These are phyloP conservation scores for Globisporangium camurandrum DNA, from an alignment of 352 stramenopile genomes.

Conservation along the genomic window DNA sequence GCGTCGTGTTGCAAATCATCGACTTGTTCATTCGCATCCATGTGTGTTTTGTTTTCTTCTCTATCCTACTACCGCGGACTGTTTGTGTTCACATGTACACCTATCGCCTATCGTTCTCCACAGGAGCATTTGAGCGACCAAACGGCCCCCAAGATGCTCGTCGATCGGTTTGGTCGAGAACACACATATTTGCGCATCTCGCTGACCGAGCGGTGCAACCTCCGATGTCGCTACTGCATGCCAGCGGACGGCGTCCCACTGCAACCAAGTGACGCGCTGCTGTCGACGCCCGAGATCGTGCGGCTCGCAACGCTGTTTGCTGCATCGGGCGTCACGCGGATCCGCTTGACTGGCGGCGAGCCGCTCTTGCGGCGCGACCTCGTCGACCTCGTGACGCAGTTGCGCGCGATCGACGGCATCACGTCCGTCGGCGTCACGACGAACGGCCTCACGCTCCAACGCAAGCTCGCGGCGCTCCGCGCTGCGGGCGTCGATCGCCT, in stretches of 20 bases:
- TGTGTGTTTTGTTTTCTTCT: no score
- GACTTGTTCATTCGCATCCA: no score
- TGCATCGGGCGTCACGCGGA: conserved; percentile 85
- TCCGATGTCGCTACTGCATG: conserved; percentile 97
- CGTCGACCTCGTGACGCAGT: conserved; percentile 34
- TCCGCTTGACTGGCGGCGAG: conserved; percentile 95
- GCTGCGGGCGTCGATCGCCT: conserved; percentile 82
- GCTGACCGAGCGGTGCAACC: conserved; percentile 94
- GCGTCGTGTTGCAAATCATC: no score
- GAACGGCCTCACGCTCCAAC: conserved; percentile 92
- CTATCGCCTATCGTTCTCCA: no score
- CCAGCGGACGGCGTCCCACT: conserved; percentile 89
- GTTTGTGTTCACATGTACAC: no score
- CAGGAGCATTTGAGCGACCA: conserved; percentile 4
- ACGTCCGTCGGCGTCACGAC: conserved; percentile 92
- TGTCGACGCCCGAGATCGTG: conserved; percentile 91
- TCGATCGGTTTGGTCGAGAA: conserved; percentile 84
- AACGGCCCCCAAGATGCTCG: conserved; percentile 24
- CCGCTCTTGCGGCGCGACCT: conserved; percentile 57
- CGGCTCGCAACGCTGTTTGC: conserved; percentile 87
- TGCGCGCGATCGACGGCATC: conserved; percentile 63
- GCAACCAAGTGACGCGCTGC: conserved; percentile 61
- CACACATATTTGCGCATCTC: conserved; percentile 96
- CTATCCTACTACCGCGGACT: no score
- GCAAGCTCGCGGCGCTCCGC: conserved; percentile 74